phyloP scores from a whole-genome alignment of 345 rosid species.

The Corymbia maculata region DNA sequence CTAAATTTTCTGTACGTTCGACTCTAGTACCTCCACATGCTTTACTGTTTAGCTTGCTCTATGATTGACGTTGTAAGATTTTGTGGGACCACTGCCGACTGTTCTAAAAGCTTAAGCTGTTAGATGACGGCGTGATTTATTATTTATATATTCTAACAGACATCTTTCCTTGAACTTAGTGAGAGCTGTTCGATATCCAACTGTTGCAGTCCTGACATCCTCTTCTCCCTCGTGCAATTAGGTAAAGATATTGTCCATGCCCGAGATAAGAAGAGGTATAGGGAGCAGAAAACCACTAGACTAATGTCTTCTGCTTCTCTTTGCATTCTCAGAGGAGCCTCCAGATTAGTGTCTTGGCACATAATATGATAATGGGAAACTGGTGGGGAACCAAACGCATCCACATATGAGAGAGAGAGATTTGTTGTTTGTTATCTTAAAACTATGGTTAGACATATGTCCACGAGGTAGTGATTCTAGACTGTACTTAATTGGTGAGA shows the following conservation, averaged over 20 bases:
- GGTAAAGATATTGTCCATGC: neutral
- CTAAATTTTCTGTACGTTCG: too few species aligned
- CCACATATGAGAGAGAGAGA: neutral
- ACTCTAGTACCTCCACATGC: too few species aligned
- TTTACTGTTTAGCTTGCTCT: too few species aligned
- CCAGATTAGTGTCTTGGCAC: neutral
- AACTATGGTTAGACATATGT: neutral
- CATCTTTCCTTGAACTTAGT: neutral
- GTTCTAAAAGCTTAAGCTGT: too few species aligned
- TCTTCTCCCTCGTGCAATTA: neutral
- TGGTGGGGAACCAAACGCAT: neutral
- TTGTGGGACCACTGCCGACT: too few species aligned
- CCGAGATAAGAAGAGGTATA: neutral
- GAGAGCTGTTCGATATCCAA: neutral
- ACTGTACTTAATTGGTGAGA: neutral
- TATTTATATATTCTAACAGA: too few species aligned
- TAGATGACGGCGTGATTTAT: too few species aligned
- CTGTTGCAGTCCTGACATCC: neutral
- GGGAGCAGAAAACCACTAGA: neutral
- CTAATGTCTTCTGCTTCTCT: neutral
- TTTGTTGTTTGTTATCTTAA: neutral
- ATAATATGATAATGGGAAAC: neutral
- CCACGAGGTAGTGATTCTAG: neutral
- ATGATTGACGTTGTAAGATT: too few species aligned
- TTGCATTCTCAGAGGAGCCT: neutral